Percentiles rank a stretch among this genome's conserved stretches.
Evolutionary conservation across 257 asterid species (phyloP).

Genomic region (Nicotiana tabacum): DNA sequence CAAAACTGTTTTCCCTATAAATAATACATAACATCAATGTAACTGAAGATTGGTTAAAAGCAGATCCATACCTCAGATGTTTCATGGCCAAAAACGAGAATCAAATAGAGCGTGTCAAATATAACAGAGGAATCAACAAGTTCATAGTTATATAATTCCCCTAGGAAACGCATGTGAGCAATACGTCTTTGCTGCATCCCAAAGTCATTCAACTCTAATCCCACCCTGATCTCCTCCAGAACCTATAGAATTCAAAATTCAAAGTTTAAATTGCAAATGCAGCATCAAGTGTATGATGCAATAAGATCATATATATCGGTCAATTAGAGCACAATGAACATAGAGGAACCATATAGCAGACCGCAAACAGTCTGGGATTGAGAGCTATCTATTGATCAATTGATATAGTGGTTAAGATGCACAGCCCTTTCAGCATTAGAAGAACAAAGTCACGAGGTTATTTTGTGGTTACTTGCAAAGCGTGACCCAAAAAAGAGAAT

Average conservation of each 20-base stretch:
- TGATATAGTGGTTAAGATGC: background rate
- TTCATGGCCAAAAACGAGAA: slow-evolving; percentile 84
- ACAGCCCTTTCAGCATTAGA: background rate
- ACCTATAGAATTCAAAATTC: slow-evolving; percentile 42
- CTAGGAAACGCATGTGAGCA: slow-evolving; percentile 92
- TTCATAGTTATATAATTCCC: slow-evolving; percentile 93
- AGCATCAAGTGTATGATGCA: background rate
- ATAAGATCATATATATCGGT: slow-evolving; percentile 13
- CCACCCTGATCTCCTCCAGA: slow-evolving; percentile 87
- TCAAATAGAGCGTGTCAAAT: slow-evolving; percentile 81
- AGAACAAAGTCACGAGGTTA: background rate
- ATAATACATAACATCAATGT: background rate
- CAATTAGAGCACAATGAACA: slow-evolving; percentile 15
- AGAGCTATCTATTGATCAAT: background rate
- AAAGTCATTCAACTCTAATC: slow-evolving; percentile 87
- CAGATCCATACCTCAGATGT: slow-evolving; percentile 65
- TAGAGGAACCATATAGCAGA: background rate
- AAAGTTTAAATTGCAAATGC: background rate
- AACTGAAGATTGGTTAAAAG: slow-evolving; percentile 5
- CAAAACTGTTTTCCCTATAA: background rate
- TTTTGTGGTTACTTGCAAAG: slow-evolving; percentile 3
- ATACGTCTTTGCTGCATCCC: slow-evolving; percentile 90
- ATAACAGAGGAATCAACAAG: slow-evolving; percentile 95
- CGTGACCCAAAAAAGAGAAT: background rate
- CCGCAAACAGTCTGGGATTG: background rate